A percentile compares a stretch with the other conserved stretches of the same genome.
Evolutionary conservation across 2,329 filamentous ascomycete genomes (phyloP).

Genomic region (Penicillium freii): DNA sequence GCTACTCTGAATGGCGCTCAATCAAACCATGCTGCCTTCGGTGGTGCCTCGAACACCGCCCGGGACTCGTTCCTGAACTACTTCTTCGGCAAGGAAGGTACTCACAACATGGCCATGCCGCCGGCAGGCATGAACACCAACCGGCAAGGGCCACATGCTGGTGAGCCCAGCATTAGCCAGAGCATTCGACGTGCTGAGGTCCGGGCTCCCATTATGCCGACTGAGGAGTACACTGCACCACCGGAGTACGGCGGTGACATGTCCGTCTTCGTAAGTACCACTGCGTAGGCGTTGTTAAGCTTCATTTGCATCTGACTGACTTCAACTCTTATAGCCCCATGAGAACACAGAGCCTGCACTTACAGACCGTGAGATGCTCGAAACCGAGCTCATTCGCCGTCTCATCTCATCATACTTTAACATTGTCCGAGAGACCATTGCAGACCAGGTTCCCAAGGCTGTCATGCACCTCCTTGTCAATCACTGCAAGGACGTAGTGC

Average conservation of each 20-base stretch:
- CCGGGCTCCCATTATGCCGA: constrained; percentile 44
- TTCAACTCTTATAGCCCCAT: constrained; percentile 30
- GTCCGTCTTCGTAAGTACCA: constrained; percentile 49
- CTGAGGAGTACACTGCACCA: constrained; percentile 40
- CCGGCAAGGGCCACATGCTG: constrained; percentile 74
- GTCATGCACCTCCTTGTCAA: constrained; percentile 99
- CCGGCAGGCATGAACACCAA: constrained; percentile 41
- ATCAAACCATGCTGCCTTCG: constrained; percentile 60
- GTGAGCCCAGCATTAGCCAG: constrained; percentile 78
- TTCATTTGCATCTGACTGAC: constrained; percentile 3
- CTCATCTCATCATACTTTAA: constrained; percentile 99
- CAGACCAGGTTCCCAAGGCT: constrained; percentile 96
- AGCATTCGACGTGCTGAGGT: constrained; percentile 70
- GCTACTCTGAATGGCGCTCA: constrained; percentile 66
- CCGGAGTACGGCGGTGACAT: constrained; percentile 44
- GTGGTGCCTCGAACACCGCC: constrained; percentile 61
- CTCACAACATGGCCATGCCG: constrained; percentile 47
- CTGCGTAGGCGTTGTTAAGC: background rate
- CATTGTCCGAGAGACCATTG: constrained; percentile 97
- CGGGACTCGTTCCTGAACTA: constrained; percentile 96
- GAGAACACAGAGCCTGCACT: constrained; percentile 72
- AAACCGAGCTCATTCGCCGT: constrained; percentile 94
- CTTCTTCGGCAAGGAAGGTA: constrained; percentile 91
- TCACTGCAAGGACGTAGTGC: constrained; percentile 95
- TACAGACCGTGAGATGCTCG: constrained; percentile 92